Base-by-base conservation (phyloP, 2,329 filamentous ascomycete genomes). In the Apiospora malaysiana region DNA sequence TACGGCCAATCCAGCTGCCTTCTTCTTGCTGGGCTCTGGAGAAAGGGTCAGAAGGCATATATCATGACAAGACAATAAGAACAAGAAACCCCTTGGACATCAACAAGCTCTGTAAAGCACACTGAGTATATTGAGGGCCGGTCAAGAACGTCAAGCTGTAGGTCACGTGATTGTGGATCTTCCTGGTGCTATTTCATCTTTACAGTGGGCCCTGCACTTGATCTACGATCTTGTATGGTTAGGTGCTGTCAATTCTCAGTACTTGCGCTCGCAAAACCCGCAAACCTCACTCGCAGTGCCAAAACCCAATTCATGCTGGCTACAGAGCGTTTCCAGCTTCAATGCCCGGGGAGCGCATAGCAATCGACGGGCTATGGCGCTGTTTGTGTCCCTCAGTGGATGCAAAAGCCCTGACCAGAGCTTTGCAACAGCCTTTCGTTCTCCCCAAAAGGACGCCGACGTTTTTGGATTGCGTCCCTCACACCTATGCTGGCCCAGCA, bases 281-380 rank as follows among this genome's bases (percentile, higher is more conserved):
- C 9, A 23, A 8, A 32, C 25, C 27, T 21, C 27, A 9, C 51
- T 9, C 6, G 27, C 7, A 59, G 25, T 59, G 51, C 27, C 32
- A 21, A n/a, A 40, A 32, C 32, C 56, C 56, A 40, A 63, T 63
- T 14, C 9, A n/a, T 40, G 32, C 6, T 12, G 32, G 56, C 32
- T 32, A 63, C 27, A 63, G 32, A 37, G 27, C 6, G 4, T 12
- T 63, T 18, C 21, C 18, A 63, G 32, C 56, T 65, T 49, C 73
- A 73, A 85, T 85, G 83, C 76, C 79, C 51, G 75, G 78, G 70
- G 75, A 79, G 67, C 81, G 81, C 72, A 75, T 86, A 68, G 78
- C 83, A 2, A 77, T 85, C 46, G 90, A 92, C 78, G 88, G 89
- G 72, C 84, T 92, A 65, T 91, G 89, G 88, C 87, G 87, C 77